Evolutionary conservation across 2,329 filamentous ascomycete genomes (phyloP).

Genomic region (Aspergillus ustus): DNA sequence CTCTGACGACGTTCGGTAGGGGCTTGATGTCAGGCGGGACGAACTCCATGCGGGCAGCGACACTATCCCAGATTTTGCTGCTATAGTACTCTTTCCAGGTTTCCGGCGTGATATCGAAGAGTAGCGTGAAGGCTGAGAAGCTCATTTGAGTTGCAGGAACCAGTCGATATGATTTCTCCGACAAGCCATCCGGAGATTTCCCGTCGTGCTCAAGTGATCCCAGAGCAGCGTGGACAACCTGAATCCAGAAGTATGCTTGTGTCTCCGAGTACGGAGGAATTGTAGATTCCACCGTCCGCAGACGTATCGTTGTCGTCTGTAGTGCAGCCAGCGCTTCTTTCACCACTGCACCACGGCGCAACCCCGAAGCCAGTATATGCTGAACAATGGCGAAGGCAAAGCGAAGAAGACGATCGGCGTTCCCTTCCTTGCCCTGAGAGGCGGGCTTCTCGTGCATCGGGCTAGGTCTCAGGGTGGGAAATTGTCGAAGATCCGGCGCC

Average conservation of each 20-base stretch:
- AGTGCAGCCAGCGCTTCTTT: conserved; percentile 7
- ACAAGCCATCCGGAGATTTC: background rate
- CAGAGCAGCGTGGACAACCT: conserved; percentile 9
- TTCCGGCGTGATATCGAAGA: background rate
- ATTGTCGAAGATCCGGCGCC: conserved; percentile 5
- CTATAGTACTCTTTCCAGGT: conserved; percentile 5
- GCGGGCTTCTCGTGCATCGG: background rate
- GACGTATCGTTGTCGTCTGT: conserved; percentile 9
- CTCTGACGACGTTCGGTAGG: conserved; percentile 5
- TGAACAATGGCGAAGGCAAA: conserved; percentile 8
- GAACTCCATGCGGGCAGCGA: conserved; percentile 8
- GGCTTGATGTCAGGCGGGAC: conserved; percentile 5
- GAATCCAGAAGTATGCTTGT: conserved; percentile 11
- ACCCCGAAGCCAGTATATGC: background rate
- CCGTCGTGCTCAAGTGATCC: background rate
- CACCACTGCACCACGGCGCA: conserved; percentile 3
- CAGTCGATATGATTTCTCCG: background rate
- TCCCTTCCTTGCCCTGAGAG: background rate
- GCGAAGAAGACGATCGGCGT: conserved; percentile 1
- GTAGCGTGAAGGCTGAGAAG: background rate
- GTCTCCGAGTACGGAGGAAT: conserved; percentile 8
- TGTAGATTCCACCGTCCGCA: background rate
- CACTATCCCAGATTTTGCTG: background rate
- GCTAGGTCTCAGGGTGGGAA: conserved; percentile 2
- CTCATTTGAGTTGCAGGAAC: background rate